Conservation (phyloP, 2,329 filamentous ascomycete species). For the Pestalotiopsis sp. region DNA sequence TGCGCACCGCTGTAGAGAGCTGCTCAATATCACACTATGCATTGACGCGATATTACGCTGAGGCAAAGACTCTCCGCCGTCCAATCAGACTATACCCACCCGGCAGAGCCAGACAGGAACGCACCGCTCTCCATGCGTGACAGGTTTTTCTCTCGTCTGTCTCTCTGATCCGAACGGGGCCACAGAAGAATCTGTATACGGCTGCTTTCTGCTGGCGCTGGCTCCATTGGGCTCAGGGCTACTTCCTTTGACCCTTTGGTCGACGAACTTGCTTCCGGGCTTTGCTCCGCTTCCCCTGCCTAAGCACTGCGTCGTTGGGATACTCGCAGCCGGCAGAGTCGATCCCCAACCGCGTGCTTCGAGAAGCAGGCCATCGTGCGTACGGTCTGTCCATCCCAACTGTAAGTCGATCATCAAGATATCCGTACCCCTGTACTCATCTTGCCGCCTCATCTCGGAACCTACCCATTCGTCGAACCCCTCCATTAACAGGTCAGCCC, state of each 20-base stretch:
- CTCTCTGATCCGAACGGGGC: constrained; percentile 27
- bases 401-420: constrained; percentile 32
- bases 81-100: constrained; percentile 36
- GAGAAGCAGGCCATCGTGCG: not conserved
- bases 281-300: constrained; percentile 27
- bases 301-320: constrained; percentile 31
- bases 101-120: constrained; percentile 32
- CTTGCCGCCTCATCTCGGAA: constrained; percentile 32
- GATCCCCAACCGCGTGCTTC: constrained; percentile 16
- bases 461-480: constrained; percentile 34
- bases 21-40: constrained; percentile 40
- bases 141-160: constrained; percentile 39
- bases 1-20: constrained; percentile 42
- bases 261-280: constrained; percentile 35
- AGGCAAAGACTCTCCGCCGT: constrained; percentile 34
- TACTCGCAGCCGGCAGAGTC: constrained; percentile 22
- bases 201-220: constrained; percentile 25
- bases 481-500: constrained; percentile 38
- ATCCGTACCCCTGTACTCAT: constrained; percentile 33
- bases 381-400: constrained; percentile 26
- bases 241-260: constrained; percentile 40
- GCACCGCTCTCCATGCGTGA: constrained; percentile 40
- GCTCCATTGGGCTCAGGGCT: constrained; percentile 35
- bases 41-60: constrained; percentile 43
- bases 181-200: not conserved